Conservation (phyloP, 208 protist species). For the Crithidia thermophila region DNA sequence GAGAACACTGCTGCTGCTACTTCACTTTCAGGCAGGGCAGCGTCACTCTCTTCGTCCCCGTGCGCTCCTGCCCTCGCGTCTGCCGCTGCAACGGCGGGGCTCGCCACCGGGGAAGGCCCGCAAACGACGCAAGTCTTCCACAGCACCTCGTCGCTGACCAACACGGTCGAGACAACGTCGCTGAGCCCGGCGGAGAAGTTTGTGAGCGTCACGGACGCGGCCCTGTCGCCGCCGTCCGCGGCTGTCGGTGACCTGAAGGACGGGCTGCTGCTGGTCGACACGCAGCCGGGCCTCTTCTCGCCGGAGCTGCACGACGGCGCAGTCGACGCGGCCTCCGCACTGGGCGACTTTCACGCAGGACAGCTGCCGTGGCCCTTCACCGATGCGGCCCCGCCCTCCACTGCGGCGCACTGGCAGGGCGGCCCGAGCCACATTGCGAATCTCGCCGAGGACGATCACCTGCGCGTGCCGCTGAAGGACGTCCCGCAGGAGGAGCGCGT, state of each 20-base stretch:
- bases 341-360: conserved; percentile 18
- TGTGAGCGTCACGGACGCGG: background rate
- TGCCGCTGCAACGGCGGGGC: background rate
- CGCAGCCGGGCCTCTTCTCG: conserved; percentile 50
- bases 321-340: conserved; percentile 15
- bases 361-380: conserved; percentile 60
- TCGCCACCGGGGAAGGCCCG: background rate
- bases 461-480: conserved; percentile 31
- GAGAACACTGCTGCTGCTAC: background rate
- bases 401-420: conserved; percentile 18
- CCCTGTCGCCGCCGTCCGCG: background rate
- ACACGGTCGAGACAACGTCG: background rate
- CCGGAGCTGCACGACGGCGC: conserved; percentile 59
- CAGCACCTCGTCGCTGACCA: background rate
- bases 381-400: conserved; percentile 36
- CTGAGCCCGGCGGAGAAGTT: conserved; percentile 10
- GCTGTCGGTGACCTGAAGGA: background rate
- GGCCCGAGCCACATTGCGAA: background rate
- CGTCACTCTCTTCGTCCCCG: background rate
- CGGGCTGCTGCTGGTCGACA: conserved; percentile 53
- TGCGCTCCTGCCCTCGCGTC: background rate
- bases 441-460: conserved; percentile 20
- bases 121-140: background rate
- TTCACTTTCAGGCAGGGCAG: background rate
- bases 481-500: conserved; percentile 43